Base-by-base conservation (phyloP, 2,329 filamentous ascomycete genomes). In the Pseudogymnoascus sp. region DNA sequence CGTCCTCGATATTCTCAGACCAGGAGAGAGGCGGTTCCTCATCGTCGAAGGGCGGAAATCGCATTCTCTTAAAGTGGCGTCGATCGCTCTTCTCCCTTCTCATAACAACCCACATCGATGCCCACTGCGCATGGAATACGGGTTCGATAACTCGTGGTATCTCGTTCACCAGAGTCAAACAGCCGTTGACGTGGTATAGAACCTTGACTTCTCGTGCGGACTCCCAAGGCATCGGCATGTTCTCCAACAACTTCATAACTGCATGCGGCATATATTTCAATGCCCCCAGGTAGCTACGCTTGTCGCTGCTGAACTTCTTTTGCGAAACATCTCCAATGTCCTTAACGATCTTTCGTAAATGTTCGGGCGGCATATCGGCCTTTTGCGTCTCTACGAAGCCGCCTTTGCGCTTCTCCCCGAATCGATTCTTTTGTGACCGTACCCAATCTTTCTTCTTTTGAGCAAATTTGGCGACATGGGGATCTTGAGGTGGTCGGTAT, bases 211-310 rank as follows among this genome's bases (percentile, higher is more conserved):
- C 95, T 67, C 93, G 86, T 26, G 91, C 87, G 64, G 92, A 95
- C 78, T 99, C 95, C 95, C 95, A 99, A 0, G 95, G 95, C 95
- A 99, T 99, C 3, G 95, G 95, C 95, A 99, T 99, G 72, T 99
- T 99, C 79, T 99, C 95, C 64, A 99, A 77, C 23, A 99, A 83
- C 80, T 99, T 99, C 78, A 99, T 79, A 10, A 99, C 95, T 5
- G 95, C 95, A 74, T 99, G 95, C 1, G 95, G 95, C 95, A 99
- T 99, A 79, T 97, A 99, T 78, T 99, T 99, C 67, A 99, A 79
- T 36, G 96, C 95, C 67, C 96, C 96, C 59, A 99, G 83, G 76
- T 99, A 99, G 77, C 93, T 97, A 69, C 95, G 86, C 83, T 99
- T 99, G 80, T 99, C 95, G 73, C 89, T 96, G 69, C 91, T 97